Evolutionary conservation across 2,329 filamentous ascomycete species (phyloP), one percentile per base, ranked within the genome.

Genomic region (Emergomyces africanus): DNA sequence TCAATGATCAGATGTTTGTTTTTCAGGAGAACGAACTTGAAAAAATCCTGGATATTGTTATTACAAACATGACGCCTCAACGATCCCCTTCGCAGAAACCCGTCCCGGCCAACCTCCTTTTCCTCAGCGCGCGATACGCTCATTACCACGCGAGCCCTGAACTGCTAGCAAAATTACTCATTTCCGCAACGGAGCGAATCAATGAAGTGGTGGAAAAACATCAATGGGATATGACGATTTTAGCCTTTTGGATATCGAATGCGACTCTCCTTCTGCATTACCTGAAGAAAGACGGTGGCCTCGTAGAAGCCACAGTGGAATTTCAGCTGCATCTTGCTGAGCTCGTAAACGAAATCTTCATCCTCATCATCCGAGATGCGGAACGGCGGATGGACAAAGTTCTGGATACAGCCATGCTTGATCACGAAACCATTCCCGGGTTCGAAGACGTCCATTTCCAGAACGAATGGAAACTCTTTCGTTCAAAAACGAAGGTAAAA

Each of bases 181-280:
- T 88, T 30, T 86, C 87, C 41, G 90, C 94, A 42, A 95, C 95
- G 82, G 90, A 95, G 68, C 94, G 92, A 73, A 97, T 99, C 67
- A 97, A 97, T 69, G 87, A 90, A 54, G 90, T 96, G 35, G 90
- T 99, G n/a, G 94, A 97, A 73, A 83, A 83, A 62, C 86, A 92
- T 69, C 94, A 99, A 70, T 97, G 94, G 94, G 94, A 99, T 70
- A 99, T 99, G 94, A 99, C 94, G 0, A 96, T 99, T 65, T 78
- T 99, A 42, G 94, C 94, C 2, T 99, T 99, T 70, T 99, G 94
- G 94, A 90, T 96, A 68, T 97, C 94, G 1, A 99, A 99, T 71
- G 90, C 90, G 9, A 99, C 94, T 0, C 77, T 99, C 44, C 77
- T 99, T n/a, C 78, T 97, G 57, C 92, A 99, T 72, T 99, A 99